Base-by-base conservation (phyloP, 2,329 filamentous ascomycete species). In the Cryphonectria radicalis region DNA sequence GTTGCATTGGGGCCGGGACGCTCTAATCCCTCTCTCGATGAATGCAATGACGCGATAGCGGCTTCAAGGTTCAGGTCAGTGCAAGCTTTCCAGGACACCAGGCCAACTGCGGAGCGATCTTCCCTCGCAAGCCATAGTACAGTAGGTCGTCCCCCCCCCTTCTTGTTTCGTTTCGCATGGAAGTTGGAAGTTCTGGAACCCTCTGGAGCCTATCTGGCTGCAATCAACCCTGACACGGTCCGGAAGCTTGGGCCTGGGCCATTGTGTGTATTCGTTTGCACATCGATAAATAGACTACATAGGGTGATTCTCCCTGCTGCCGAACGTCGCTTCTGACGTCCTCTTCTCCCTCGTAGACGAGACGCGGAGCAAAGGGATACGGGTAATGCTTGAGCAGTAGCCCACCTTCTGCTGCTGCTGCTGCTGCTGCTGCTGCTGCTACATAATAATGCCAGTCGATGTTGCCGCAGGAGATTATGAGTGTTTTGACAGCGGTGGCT, bases 401-500 rank as follows among this genome's bases (percentile, higher is more conserved):
- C 22, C 57, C n/a, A 46, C 57, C n/a, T 22, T 17, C 8, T 59
- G 8, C 50, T 55, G 22, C 22, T 57, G 6, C 5, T 46, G 43
- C 43, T 46, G 43, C 32, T 57, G 55, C 28, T 32, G 28, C 28
- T 32, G 28, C 28, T 32, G 28, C 28, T 17, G 57, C 32, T 57
- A 42, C 57, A 70, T 70, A 35, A 60, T 37, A 60, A 40, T 59
- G 19, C 37, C 42, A 59, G 67, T 55, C 43, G 28, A 19, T 46
- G 14, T 37, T 62, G 66, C 50, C 40, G 63, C 42, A 65, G 63
- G 25, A 17, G 6, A 57, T 66, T 66, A 32, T 62, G 46, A 35
- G 53, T 43, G 55, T 55, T 55, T 67, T 57, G 68, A 70, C 71
- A 72, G 68, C 71, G 68, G 63, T 72, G 71, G 62, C 71, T 72